A percentile compares a stretch with the other conserved stretches of the same genome.
These are phyloP conservation scores for Cercospora sojina DNA, from an alignment of 2,329 filamentous ascomycete species.

Conservation along the genomic window DNA sequence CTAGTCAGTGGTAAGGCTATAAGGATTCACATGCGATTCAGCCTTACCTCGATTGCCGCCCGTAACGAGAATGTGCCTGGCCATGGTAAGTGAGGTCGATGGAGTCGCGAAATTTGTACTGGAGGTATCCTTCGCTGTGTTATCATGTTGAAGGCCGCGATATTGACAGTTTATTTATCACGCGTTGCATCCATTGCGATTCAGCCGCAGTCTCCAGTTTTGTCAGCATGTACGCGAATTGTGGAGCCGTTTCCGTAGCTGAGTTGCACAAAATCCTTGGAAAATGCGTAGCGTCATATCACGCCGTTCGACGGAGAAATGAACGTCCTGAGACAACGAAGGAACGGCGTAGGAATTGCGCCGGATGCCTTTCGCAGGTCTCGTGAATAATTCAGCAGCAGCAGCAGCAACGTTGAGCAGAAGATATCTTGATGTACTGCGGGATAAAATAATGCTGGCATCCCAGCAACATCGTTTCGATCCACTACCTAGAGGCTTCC, in stretches of 20 bases:
- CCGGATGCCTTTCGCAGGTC: neutral
- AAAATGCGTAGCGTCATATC: too few relatives aligned
- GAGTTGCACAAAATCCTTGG: neutral
- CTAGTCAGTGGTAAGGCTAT: neutral
- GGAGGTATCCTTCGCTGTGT: neutral
- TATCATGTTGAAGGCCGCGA: neutral
- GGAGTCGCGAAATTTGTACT: neutral
- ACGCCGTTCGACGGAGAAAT: neutral
- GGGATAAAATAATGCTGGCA: neutral
- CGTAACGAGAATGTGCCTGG: conserved; percentile 3
- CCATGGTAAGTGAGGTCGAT: neutral
- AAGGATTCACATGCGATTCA: neutral
- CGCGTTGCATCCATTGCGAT: neutral
- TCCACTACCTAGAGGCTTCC: conserved; percentile 13
- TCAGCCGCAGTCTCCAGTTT: neutral
- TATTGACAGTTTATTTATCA: neutral
- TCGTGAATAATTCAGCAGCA: neutral
- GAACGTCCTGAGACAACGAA: neutral
- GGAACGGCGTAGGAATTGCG: neutral
- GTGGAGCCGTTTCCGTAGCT: neutral
- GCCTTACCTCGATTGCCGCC: conserved; percentile 7
- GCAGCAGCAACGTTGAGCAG: neutral
- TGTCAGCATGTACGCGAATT: neutral
- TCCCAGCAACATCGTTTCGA: neutral
- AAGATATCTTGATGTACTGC: neutral